phyloP scores from a whole-genome alignment of 2,329 filamentous ascomycete species.

The Neonectria coccinea region DNA sequence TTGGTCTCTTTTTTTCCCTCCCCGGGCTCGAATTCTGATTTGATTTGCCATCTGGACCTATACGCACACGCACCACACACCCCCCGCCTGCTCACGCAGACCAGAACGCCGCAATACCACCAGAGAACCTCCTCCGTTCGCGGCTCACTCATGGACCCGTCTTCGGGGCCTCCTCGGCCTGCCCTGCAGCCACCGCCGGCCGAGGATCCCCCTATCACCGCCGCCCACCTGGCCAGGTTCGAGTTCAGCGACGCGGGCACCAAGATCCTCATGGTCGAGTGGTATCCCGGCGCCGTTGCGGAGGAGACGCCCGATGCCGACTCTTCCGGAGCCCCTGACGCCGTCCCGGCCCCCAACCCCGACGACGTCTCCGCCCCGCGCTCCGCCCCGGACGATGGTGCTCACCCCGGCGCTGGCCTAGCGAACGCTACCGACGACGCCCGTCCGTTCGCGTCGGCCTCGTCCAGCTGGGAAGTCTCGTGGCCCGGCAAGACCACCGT shows the following conservation, averaged over 20 bases:
- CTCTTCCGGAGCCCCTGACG: slow-evolving; percentile 23
- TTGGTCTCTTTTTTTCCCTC: slow-evolving; percentile 10
- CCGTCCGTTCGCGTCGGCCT: slow-evolving; percentile 22
- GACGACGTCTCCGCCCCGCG: slow-evolving; percentile 39
- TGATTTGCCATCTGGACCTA: background rate
- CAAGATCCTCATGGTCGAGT: slow-evolving; percentile 94
- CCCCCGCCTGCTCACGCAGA: slow-evolving; percentile 5
- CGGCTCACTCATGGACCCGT: slow-evolving; percentile 44
- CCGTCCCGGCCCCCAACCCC: slow-evolving; percentile 30
- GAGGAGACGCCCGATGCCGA: slow-evolving; percentile 23
- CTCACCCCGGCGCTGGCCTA: slow-evolving; percentile 13
- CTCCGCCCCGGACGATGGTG: slow-evolving; percentile 25
- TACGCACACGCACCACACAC: background rate
- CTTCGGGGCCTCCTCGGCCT: slow-evolving; percentile 51
- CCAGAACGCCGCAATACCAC: slow-evolving; percentile 7
- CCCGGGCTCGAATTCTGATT: background rate
- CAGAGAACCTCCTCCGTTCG: slow-evolving; percentile 23
- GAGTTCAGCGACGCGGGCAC: slow-evolving; percentile 90
- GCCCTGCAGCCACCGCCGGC: slow-evolving; percentile 39
- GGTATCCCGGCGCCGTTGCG: slow-evolving; percentile 64
- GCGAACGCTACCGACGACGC: slow-evolving; percentile 15
- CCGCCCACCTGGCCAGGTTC: slow-evolving; percentile 73
- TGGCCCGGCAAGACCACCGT: slow-evolving; percentile 86
- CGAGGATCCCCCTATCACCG: slow-evolving; percentile 39
- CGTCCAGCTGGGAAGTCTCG: slow-evolving; percentile 76